These are phyloP conservation scores for Quercus gilva DNA, from an alignment of 306 rosid species.

Conservation along the genomic window DNA sequence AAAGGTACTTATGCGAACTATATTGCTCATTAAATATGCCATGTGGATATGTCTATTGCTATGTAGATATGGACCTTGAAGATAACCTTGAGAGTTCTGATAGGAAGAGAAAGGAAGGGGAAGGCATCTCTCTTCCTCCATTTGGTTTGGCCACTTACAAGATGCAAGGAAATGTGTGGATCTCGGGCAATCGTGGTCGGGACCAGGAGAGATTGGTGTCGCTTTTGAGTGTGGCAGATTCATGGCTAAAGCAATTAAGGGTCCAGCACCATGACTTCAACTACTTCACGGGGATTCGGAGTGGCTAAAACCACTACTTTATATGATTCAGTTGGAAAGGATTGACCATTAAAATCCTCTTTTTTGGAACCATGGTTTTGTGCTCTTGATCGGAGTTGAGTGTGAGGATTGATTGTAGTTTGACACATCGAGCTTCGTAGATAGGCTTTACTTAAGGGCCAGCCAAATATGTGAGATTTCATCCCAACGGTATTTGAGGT, in stretches of 20 bases:
- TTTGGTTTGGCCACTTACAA: conserved; percentile 95
- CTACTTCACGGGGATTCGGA: conserved; percentile 60
- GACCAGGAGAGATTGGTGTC: conserved; percentile 73
- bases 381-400: conserved; percentile 24
- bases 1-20: neutral
- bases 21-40: neutral
- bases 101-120: conserved; percentile 60
- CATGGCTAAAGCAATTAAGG: conserved; percentile 90
- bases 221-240: conserved; percentile 79
- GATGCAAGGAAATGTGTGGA: conserved; percentile 88
- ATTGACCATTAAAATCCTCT: conserved; percentile 12
- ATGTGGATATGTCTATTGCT: neutral
- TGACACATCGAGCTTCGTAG: conserved; percentile 16
- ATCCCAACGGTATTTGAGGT: neutral
- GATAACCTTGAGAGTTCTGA: conserved; percentile 46
- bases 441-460: conserved; percentile 18
- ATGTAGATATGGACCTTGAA: conserved; percentile 64
- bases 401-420: conserved; percentile 21
- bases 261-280: conserved; percentile 95
- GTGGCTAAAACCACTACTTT: conserved; percentile 30
- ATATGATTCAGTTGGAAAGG: conserved; percentile 8
- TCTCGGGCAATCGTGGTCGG: conserved; percentile 67
- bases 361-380: conserved; percentile 18
- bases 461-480: conserved; percentile 13
- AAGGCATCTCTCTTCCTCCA: conserved; percentile 57